Conservation (phyloP, 2,329 filamentous ascomycete genomes). For the Byssothecium circinans region DNA sequence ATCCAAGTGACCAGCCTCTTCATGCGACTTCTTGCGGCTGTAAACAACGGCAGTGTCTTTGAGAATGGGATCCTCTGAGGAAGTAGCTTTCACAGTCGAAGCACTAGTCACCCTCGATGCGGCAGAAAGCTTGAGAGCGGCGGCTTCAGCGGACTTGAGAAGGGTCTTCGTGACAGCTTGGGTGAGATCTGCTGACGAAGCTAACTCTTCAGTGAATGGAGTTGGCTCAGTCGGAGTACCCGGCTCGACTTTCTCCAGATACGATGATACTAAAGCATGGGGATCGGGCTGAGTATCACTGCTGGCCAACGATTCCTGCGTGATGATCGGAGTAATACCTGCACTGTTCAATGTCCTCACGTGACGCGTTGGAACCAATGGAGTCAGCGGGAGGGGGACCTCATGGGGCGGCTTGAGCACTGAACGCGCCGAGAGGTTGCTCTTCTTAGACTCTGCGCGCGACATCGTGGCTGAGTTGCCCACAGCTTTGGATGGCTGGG, state of each 20-base stretch:
- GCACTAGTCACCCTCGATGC: conserved; percentile 16
- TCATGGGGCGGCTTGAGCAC: conserved; percentile 1
- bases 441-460: neutral
- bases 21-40: conserved; percentile 14
- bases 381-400: conserved; percentile 6
- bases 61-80: conserved; percentile 5
- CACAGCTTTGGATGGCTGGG: conserved; percentile 14
- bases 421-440: neutral
- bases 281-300: conserved; percentile 1
- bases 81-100: conserved; percentile 19
- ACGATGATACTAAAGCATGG: conserved; percentile 6
- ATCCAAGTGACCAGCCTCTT: neutral
- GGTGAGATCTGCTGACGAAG: neutral
- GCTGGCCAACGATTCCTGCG: neutral
- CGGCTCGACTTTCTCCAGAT: conserved; percentile 2
- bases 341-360: conserved; percentile 26
- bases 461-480: neutral
- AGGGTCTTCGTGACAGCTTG: neutral
- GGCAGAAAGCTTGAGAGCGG: neutral
- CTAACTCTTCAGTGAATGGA: neutral
- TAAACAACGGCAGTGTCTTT: conserved; percentile 20
- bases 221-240: neutral
- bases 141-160: neutral
- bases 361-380: conserved; percentile 11
- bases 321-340: conserved; percentile 21